Conservation (phyloP, 2,329 filamentous ascomycete species). For the Ustulina deusta region DNA sequence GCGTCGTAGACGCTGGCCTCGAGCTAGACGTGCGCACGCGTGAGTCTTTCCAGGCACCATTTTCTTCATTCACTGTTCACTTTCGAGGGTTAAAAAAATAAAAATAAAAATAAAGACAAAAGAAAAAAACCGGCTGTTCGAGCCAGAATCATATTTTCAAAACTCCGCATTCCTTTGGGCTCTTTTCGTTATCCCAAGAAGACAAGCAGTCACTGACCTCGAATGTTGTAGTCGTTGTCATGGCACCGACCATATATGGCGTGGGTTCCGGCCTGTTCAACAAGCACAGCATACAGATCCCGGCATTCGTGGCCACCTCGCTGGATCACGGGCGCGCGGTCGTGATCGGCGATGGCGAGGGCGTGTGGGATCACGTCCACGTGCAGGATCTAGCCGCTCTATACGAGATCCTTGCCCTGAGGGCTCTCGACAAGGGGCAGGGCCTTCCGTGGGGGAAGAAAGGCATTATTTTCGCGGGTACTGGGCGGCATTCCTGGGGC, state of each 20-base stretch:
- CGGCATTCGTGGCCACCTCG: conserved; percentile 36
- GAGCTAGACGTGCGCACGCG: conserved; percentile 56
- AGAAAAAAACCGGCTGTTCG: too few species aligned
- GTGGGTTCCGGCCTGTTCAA: conserved; percentile 58
- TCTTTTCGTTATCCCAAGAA: background rate
- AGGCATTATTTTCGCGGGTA: conserved; percentile 58
- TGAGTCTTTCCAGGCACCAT: background rate
- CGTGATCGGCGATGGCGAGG: conserved; percentile 55
- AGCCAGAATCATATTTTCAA: too few species aligned
- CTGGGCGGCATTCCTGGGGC: conserved; percentile 56
- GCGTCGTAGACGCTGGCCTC: conserved; percentile 56
- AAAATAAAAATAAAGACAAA: too few species aligned
- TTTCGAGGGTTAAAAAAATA: background rate
- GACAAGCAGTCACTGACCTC: background rate
- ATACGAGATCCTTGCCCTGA: conserved; percentile 55
- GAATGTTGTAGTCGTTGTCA: conserved; percentile 53
- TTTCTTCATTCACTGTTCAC: background rate
- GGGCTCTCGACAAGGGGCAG: conserved; percentile 48
- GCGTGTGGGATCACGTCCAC: conserved; percentile 60
- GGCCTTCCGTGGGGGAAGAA: conserved; percentile 53
- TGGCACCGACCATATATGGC: conserved; percentile 62
- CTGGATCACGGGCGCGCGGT: conserved; percentile 47
- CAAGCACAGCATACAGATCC: conserved; percentile 55
- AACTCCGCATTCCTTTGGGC: background rate
- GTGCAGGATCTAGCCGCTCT: conserved; percentile 58